Base-by-base conservation (phyloP, 2,329 filamentous ascomycete species). In the Alternaria consortialis region DNA sequence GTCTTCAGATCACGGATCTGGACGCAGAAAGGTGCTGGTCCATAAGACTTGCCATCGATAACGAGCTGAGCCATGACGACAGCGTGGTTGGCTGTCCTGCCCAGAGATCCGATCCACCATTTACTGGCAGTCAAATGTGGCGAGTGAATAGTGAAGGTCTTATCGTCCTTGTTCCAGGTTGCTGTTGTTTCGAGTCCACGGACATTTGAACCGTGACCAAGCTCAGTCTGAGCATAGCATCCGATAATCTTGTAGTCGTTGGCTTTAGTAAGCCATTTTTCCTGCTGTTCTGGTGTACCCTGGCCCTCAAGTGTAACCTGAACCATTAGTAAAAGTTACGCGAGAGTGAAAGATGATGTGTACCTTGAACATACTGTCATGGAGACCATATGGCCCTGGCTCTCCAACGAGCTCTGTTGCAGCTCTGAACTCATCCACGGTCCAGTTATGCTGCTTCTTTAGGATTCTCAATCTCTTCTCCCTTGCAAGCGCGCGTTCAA, bases 71-170 rank as follows among this genome's bases (percentile, higher is more conserved):
- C 91, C 84, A 94, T 92, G 4, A 94, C 90, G 2, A 92, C 87
- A 1, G 91, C 91, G 72, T 92, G 85, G 74, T 92, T 94, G 44
- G 91, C 91, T 3, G 89, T 89, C 69, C 90, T 85, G 53, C 91
- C 91, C 4, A 94, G 84, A 11, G 90, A 91, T 1, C 91, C 91
- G 69, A 93, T 93, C 91, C 91, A 94, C 91, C 91, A 94, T 75
- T 94, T 94, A 34, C 89, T 90, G 0, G 91, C 86, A 2, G 91
- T 93, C 57, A 93, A 82, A 63, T 87, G 84, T 9, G 91, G 91
- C 0, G 90, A 92, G 78, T 93, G 88, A 36, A 94, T 83, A 13
- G 84, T 89, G 71, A 94, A 93, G 3, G 88, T 91, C 83, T 91
- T 90, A 77, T 92, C 89, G 5, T 88, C 82, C 0, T 86, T 81